A percentile compares a stretch with the other conserved stretches of the same genome.
Evolutionary conservation across 2,329 filamentous ascomycete genomes (phyloP).

Genomic region (Alternaria viburni): DNA sequence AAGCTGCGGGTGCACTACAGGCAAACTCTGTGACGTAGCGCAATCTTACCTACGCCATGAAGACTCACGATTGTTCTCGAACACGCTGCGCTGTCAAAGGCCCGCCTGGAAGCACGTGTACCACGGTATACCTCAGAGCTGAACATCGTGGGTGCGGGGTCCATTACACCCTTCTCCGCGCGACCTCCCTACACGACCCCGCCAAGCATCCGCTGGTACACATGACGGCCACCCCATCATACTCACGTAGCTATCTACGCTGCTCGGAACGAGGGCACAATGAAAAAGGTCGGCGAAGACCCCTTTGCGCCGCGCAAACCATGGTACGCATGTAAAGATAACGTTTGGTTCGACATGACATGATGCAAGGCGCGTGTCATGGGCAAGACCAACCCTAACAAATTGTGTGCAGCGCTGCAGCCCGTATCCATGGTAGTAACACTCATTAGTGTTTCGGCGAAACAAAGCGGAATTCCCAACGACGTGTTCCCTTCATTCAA

Average conservation of each 20-base stretch:
- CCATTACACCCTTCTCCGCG: neutral
- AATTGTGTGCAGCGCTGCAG: neutral
- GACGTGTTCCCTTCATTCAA: neutral
- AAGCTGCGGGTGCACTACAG: neutral
- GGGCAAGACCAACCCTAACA: neutral
- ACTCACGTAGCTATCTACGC: neutral
- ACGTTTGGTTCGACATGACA: slow-evolving; percentile 11
- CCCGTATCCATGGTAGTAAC: slow-evolving; percentile 5
- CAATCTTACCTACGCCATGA: neutral
- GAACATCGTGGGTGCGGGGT: neutral
- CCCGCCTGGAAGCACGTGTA: neutral
- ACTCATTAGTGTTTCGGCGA: neutral
- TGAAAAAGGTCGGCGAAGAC: slow-evolving; percentile 1
- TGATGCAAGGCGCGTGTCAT: slow-evolving; percentile 14
- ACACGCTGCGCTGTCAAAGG: neutral
- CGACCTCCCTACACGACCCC: neutral
- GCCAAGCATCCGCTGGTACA: neutral
- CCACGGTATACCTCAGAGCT: neutral
- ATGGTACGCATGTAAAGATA: slow-evolving; percentile 10
- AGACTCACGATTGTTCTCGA: neutral
- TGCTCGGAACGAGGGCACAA: neutral
- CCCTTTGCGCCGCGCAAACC: slow-evolving; percentile 1
- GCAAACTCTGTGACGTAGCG: neutral
- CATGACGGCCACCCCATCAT: neutral
- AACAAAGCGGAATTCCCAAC: neutral